A percentile compares a stretch with the other conserved stretches of the same genome.
phyloP scores from a whole-genome alignment of 2,329 filamentous ascomycete species.

The Xylariaceae sp. region DNA sequence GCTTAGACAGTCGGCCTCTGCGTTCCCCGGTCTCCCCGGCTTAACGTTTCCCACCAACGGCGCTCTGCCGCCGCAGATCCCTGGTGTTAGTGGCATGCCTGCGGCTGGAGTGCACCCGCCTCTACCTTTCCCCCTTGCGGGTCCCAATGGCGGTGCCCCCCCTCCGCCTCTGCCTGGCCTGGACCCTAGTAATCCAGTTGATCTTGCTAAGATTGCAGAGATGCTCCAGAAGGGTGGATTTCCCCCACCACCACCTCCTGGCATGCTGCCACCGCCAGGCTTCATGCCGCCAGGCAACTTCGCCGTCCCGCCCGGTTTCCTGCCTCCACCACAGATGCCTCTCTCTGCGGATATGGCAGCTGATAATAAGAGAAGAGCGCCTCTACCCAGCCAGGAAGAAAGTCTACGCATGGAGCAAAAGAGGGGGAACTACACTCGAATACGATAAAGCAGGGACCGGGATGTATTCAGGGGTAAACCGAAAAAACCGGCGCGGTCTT shows the following conservation, averaged over 20 bases:
- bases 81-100: conserved; percentile 31
- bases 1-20: conserved; percentile 49
- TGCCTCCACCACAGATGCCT: conserved; percentile 31
- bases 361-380: conserved; percentile 64
- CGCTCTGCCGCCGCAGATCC: conserved; percentile 35
- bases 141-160: conserved; percentile 24
- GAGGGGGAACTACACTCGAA: conserved; percentile 56
- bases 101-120: conserved; percentile 39
- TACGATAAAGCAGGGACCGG: conserved; percentile 37
- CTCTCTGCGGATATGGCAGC: conserved; percentile 18
- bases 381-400: conserved; percentile 80
- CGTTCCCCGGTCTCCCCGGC: conserved; percentile 55
- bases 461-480: neutral
- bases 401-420: conserved; percentile 74
- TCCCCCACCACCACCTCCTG: conserved; percentile 54
- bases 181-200: conserved; percentile 57
- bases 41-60: conserved; percentile 40
- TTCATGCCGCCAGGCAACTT: conserved; percentile 45
- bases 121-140: conserved; percentile 52
- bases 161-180: conserved; percentile 50
- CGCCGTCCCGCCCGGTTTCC: conserved; percentile 36
- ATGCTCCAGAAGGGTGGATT: conserved; percentile 63
- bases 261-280: conserved; percentile 44
- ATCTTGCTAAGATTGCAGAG: conserved; percentile 58
- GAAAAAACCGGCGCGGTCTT: neutral